Conservation (phyloP, 139 green algal genomes). For the Coccomyxa sp. region DNA sequence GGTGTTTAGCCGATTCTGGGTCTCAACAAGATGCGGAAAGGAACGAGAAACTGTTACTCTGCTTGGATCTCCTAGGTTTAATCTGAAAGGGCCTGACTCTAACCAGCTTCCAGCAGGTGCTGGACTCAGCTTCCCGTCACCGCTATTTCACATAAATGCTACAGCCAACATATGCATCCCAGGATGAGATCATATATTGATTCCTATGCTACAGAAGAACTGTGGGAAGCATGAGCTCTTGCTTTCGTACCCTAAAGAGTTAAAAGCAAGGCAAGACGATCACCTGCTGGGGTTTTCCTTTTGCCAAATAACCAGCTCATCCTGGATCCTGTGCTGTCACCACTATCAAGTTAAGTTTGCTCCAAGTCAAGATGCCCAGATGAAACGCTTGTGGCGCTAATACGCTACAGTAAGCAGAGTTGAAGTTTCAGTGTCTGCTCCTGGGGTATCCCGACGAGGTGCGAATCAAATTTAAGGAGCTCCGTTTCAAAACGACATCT, state of each 20-base stretch:
- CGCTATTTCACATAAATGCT: background rate
- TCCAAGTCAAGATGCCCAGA: no score
- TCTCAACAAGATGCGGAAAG: background rate
- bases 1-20: background rate
- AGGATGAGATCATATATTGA: background rate
- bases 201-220: background rate
- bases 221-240: no score
- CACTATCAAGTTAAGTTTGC: no score
- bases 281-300: constrained; percentile 65
- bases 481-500: no score
- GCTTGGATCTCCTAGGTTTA: no score
- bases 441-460: no score
- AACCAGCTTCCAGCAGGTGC: background rate
- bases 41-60: background rate
- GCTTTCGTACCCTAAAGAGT: background rate
- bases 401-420: no score
- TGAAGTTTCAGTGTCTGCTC: no score
- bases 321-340: background rate
- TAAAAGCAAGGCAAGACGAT: background rate
- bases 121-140: background rate
- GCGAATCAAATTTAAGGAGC: no score
- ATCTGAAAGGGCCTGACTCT: background rate
- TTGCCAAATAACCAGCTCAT: constrained; percentile 79
- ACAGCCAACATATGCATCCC: background rate
- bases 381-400: no score